These are phyloP conservation scores for Pseudogymnoascus sp. DNA, from an alignment of 2,329 filamentous ascomycete genomes.

Conservation along the genomic window DNA sequence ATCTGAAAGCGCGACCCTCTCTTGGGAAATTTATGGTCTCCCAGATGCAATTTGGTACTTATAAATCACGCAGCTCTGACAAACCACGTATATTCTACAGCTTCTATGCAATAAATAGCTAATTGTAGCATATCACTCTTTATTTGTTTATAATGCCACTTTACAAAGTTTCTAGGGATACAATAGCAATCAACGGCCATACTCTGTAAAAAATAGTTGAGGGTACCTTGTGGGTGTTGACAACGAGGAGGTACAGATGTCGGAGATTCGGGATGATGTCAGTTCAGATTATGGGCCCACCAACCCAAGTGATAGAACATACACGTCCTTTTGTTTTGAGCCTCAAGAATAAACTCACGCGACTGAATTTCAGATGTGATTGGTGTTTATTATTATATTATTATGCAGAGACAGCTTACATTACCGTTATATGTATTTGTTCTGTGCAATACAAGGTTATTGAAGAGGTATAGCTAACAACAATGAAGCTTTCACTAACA, in stretches of 20 bases:
- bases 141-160: neutral
- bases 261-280: conserved; percentile 4
- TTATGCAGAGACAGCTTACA: no score
- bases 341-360: neutral
- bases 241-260: neutral
- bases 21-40: neutral
- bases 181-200: neutral
- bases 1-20: neutral
- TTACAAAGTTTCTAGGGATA: neutral
- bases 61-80: neutral
- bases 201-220: neutral
- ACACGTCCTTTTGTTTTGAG: neutral
- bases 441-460: no score
- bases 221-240: conserved; percentile 5
- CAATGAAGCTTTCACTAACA: neutral
- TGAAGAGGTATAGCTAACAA: no score
- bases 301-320: neutral
- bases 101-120: neutral
- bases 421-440: no score
- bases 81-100: neutral
- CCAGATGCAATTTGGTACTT: neutral
- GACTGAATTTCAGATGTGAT: no score
- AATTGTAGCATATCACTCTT: neutral
- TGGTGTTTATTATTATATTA: no score
- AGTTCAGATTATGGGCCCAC: neutral